Evolutionary conservation across 768 basidiomycete species (phyloP), one percentile per base, ranked within the genome.

Genomic region (Naganishia randhawae): DNA sequence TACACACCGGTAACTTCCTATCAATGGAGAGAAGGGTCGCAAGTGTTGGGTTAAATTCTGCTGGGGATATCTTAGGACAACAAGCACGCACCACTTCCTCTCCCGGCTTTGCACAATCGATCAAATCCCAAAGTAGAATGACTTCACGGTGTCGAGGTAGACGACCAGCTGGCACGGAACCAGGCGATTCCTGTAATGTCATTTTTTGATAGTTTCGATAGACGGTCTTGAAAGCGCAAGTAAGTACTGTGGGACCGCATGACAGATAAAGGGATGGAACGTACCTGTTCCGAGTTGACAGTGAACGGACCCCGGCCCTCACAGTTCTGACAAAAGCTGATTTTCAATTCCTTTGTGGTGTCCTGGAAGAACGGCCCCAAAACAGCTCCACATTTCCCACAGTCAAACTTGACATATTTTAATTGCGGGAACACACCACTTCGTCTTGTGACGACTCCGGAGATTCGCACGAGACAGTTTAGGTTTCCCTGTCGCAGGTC

Each of bases 361-460:
- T 98, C 96, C 83, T 99, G 96, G 78, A 92, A 95, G 83, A 98
- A 98, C 0, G 96, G 96, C 16, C 96, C 96, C 17, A 98, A 84
- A 31, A 91, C 87, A n/a, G 88, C 89, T 19, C 89, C 89, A 74
- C 96, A 99, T 78, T 95, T 97, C 65, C 85, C 85, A 80, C 96
- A 99, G 79, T 98, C 92, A 75, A 99, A 99, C 78, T 97, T 98
- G 80, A 99, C 94, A 76, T 97, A 96, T 82, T 99, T 98, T 69
- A 99, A 83, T 80, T 99, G 96, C n/a, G 96, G 96, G 81, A 98
- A 98, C 11, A 99, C 94, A 11, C 96, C 95, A 10, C 88, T 92
- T 42, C 96, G 85, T 67, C 96, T 84, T 1, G 96, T 99, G 51
- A 99, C 96, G 19, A 99, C 96, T 14, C 96, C 96, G 9, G 89